Evolutionary conservation across 176 grass and related monocot species (phyloP).

Genomic region (Tuctoria greenei): DNA sequence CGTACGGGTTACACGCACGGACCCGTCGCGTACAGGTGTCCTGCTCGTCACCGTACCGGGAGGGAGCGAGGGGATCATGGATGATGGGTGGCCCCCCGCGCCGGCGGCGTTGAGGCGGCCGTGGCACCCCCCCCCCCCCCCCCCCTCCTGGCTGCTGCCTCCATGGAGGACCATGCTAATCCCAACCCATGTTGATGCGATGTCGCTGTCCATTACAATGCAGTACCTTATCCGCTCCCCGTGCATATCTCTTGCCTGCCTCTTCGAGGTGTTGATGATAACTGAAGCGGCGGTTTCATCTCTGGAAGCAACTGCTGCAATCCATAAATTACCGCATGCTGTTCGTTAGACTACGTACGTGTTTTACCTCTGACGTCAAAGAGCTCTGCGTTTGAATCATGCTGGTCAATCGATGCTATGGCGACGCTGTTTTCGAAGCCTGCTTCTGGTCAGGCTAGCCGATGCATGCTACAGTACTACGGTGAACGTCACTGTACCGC

Average conservation of each 20-base stretch:
- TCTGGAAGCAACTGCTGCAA: too few relatives aligned
- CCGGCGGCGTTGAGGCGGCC: constrained; percentile 27
- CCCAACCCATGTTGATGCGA: not conserved
- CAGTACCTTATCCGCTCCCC: too few relatives aligned
- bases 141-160: not conserved
- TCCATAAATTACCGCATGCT: not conserved
- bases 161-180: not conserved
- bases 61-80: not conserved
- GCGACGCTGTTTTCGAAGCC: not conserved
- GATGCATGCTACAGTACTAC: not conserved
- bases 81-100: not conserved
- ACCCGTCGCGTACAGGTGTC: constrained; percentile 38
- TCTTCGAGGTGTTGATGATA: too few relatives aligned
- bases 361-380: not conserved
- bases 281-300: too few relatives aligned
- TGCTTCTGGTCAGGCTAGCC: not conserved
- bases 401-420: not conserved
- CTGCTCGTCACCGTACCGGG: not conserved
- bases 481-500: not conserved
- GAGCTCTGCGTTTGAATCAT: not conserved
- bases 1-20: not conserved
- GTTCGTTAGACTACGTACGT: not conserved
- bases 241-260: not conserved
- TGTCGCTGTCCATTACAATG: not conserved
- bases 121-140: constrained; percentile 16